A percentile compares a stretch with the other conserved stretches of the same genome.
Conservation (phyloP, 225 moss, liverwort and hornwort species). For the Straminergon stramineum region DNA sequence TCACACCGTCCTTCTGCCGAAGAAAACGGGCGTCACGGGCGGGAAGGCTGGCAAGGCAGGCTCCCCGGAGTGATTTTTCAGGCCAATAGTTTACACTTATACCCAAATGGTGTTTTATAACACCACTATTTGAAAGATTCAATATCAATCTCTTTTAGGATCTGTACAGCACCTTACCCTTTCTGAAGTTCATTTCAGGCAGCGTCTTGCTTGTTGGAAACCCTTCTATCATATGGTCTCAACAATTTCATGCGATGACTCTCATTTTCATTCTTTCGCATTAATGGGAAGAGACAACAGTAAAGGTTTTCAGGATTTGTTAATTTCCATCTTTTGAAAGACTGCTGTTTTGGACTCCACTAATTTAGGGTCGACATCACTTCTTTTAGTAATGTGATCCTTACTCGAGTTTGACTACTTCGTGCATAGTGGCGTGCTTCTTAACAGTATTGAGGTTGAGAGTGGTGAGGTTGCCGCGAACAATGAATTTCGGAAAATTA, state of each 20-base stretch:
- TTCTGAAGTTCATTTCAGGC: too few relatives aligned
- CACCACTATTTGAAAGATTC: slow-evolving; percentile 14
- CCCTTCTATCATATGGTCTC: background rate
- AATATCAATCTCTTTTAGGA: background rate
- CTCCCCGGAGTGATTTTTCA: background rate
- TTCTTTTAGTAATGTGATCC: too few relatives aligned
- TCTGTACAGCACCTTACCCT: background rate
- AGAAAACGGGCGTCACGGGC: slow-evolving; percentile 7
- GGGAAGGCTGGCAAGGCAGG: slow-evolving; percentile 25
- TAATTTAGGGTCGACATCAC: too few relatives aligned
- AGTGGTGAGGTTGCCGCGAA: too few relatives aligned
- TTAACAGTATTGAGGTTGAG: background rate
- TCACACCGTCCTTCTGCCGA: slow-evolving; percentile 20
- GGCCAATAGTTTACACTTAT: fast-evolving
- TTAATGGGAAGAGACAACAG: too few relatives aligned
- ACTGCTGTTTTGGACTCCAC: too few relatives aligned
- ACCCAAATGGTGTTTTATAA: slow-evolving; percentile 34
- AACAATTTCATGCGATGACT: too few relatives aligned
- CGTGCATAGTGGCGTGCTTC: background rate
- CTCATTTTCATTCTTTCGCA: background rate
- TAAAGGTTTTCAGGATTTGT: background rate
- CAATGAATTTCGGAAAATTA: too few relatives aligned
- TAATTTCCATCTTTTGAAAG: too few relatives aligned
- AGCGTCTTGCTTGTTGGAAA: background rate
- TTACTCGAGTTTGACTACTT: background rate